Conservation (phyloP, 192 early-diverging fungal species). For the Coemansia sp. region DNA sequence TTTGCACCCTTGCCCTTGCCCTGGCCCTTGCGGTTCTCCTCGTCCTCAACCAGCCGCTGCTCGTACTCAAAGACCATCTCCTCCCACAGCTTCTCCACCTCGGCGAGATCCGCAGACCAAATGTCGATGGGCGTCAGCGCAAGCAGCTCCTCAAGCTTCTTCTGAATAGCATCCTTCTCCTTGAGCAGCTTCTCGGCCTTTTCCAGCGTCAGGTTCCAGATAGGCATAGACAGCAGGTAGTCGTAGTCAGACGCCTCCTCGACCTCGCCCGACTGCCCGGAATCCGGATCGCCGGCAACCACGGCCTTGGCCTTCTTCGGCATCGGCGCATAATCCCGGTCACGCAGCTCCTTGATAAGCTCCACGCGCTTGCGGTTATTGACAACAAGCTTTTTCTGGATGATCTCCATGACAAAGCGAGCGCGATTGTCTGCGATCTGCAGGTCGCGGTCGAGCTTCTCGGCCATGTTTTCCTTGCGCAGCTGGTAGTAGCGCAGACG, state of each 20-base stretch:
- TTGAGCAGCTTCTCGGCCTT: conserved; percentile 76
- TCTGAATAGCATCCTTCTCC: conserved; percentile 64
- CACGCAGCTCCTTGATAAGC: conserved; percentile 69
- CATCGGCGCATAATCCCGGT: conserved; percentile 65
- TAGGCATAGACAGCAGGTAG: conserved; percentile 86
- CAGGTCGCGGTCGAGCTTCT: conserved; percentile 63
- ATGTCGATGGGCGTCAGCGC: conserved; percentile 66
- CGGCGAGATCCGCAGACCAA: conserved; percentile 85
- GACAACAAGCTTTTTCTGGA: conserved; percentile 74
- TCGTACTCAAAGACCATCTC: conserved; percentile 47
- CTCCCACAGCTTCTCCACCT: conserved; percentile 81
- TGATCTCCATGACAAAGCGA: conserved; percentile 87
- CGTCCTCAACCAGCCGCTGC: conserved; percentile 37
- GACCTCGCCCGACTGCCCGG: conserved; percentile 38
- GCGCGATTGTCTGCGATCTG: conserved; percentile 76
- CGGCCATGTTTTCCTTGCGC: conserved; percentile 75
- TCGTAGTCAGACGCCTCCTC: conserved; percentile 60
- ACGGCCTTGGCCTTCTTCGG: conserved; percentile 49
- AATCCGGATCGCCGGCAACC: conserved; percentile 52
- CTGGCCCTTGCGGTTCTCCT: conserved; percentile 35
- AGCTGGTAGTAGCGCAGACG: conserved; percentile 81
- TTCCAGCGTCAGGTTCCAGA: conserved; percentile 87
- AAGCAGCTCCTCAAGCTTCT: conserved; percentile 64
- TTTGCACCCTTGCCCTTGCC: conserved; percentile 21
- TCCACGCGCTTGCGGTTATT: conserved; percentile 82